These are phyloP conservation scores for sorghum (Sorghum bicolor) DNA, from an alignment of 176 grass and related monocot genomes.

Conservation along the genomic window DNA sequence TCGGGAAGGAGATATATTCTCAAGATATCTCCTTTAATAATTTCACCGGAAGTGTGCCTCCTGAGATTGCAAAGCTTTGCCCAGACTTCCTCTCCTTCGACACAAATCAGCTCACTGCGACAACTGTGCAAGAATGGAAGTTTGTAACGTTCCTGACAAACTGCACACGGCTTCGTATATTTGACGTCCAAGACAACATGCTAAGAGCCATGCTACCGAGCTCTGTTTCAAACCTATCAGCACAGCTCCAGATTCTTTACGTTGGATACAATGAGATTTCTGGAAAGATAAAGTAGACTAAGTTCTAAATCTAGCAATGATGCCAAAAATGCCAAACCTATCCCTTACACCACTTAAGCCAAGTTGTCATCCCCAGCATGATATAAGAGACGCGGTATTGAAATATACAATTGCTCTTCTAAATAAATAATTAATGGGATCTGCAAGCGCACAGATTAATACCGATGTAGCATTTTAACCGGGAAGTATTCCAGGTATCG, in stretches of 20 bases:
- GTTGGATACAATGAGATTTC: conserved; percentile 35
- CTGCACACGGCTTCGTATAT: conserved; percentile 13
- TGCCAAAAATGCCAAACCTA: no score
- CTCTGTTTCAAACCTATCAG: conserved; percentile 32
- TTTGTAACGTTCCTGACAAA: conserved; percentile 35
- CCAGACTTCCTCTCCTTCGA: not conserved
- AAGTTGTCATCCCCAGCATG: no score
- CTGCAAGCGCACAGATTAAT: no score
- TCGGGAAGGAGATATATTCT: not conserved
- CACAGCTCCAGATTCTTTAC: conserved; percentile 11
- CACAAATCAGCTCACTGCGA: not conserved
- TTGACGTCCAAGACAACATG: conserved; percentile 17
- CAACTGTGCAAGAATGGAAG: not conserved
- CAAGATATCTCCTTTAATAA: conserved; percentile 40
- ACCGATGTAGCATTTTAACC: no score
- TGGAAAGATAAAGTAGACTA: no score
- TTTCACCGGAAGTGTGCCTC: conserved; percentile 22
- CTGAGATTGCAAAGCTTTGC: conserved; percentile 36
- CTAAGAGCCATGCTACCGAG: conserved; percentile 8
- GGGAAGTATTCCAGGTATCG: no score
- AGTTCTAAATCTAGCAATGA: no score
- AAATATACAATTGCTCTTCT: no score
- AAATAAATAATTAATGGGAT: no score
- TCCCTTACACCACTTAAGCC: no score
- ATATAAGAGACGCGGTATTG: no score